These are phyloP conservation scores for Citrus maxima DNA, from an alignment of 345 rosid genomes.

Conservation along the genomic window DNA sequence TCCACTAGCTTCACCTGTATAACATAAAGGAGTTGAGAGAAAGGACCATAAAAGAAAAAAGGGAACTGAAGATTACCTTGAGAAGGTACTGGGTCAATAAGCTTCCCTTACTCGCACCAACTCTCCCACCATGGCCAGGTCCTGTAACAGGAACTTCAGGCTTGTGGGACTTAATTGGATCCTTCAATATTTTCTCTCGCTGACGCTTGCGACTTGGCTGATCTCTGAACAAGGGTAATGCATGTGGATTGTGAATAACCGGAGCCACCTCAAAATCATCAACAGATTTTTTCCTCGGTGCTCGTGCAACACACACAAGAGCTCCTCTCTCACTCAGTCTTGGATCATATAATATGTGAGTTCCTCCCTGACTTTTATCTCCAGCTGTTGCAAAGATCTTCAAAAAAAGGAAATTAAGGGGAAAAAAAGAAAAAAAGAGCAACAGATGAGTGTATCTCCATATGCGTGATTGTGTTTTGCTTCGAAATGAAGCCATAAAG, in stretches of 20 bases:
- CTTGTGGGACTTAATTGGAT: constrained; percentile 85
- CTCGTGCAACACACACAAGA: constrained; percentile 92
- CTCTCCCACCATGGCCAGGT: constrained; percentile 95
- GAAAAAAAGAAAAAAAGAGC: constrained; percentile 14
- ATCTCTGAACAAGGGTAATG: constrained; percentile 94
- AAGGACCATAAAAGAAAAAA: not conserved
- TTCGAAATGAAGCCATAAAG: not conserved
- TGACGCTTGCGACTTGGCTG: constrained; percentile 97
- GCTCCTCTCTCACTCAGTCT: constrained; percentile 90
- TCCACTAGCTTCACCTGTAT: not conserved
- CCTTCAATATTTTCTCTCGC: constrained; percentile 85
- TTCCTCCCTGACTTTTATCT: constrained; percentile 88
- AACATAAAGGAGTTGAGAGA: not conserved
- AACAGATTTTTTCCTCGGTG: constrained; percentile 89
- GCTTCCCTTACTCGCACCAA: constrained; percentile 86
- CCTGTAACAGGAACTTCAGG: constrained; percentile 93
- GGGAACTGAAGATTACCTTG: constrained; percentile 45
- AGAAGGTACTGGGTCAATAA: constrained; percentile 93
- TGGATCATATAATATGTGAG: constrained; percentile 84
- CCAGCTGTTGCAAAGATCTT: constrained; percentile 90
- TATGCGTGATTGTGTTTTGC: not conserved
- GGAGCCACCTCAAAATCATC: constrained; percentile 87
- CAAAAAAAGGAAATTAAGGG: constrained; percentile 10
- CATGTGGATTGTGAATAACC: constrained; percentile 95
- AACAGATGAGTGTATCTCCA: not conserved